These are phyloP conservation scores for Dentipellis sp. DNA, from an alignment of 768 basidiomycete genomes.

Conservation along the genomic window DNA sequence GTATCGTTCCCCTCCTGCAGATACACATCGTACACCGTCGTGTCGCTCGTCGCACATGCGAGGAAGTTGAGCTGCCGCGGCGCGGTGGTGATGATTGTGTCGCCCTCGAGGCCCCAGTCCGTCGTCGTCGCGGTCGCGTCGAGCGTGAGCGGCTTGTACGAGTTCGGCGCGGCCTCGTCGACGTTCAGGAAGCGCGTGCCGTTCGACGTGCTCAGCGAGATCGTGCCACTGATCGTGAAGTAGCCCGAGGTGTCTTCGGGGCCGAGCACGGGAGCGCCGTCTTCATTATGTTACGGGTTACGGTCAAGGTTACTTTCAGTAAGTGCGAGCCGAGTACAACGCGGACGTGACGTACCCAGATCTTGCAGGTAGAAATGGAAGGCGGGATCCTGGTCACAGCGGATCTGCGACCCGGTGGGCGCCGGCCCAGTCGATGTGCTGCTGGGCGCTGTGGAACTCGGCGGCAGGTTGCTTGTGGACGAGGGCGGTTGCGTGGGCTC, in stretches of 20 bases:
- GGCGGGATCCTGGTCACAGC: slow-evolving; percentile 41
- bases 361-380: slow-evolving; percentile 51
- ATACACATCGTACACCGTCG: slow-evolving; percentile 36
- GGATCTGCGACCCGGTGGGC: slow-evolving; percentile 37
- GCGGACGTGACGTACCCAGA: slow-evolving; percentile 23
- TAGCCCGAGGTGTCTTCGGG: slow-evolving; percentile 40
- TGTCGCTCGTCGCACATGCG: slow-evolving; percentile 34
- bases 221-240: slow-evolving; percentile 40
- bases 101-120: slow-evolving; percentile 49
- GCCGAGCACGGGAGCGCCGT: slow-evolving; percentile 39
- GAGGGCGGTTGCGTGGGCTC: slow-evolving; percentile 18
- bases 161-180: slow-evolving; percentile 30
- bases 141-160: slow-evolving; percentile 40
- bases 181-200: slow-evolving; percentile 42
- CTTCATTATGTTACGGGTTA: slow-evolving; percentile 22
- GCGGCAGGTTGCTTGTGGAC: slow-evolving; percentile 24
- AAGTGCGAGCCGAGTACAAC: not conserved
- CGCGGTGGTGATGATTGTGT: slow-evolving; percentile 46
- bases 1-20: slow-evolving; percentile 42
- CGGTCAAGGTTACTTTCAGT: no score
- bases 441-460: slow-evolving; percentile 18
- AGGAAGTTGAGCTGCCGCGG: slow-evolving; percentile 48
- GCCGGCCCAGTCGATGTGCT: slow-evolving; percentile 16
- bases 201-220: slow-evolving; percentile 32
- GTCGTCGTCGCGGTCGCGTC: slow-evolving; percentile 38